Evolutionary conservation across 352 stramenopile species (phyloP).

Genomic region (Phytophthora capsici): DNA sequence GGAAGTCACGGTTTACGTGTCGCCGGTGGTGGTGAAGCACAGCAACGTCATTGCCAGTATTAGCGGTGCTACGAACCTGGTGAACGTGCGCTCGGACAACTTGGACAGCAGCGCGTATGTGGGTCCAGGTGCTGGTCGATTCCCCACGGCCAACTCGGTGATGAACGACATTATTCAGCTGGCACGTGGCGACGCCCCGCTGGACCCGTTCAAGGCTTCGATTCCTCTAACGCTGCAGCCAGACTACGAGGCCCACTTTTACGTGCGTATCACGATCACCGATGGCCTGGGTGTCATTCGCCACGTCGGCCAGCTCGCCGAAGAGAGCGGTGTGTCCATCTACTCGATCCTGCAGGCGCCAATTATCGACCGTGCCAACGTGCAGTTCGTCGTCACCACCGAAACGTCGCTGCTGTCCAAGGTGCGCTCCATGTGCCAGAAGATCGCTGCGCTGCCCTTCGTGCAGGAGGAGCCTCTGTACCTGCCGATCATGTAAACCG

Average conservation of each 20-base stretch:
- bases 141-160: conserved; percentile 96
- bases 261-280: conserved; percentile 94
- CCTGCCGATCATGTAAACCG: conserved; percentile 70
- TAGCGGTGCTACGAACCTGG: conserved; percentile 91
- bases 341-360: conserved; percentile 97
- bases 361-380: conserved; percentile 91
- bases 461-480: conserved; percentile 85
- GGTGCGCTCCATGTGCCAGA: conserved; percentile 89
- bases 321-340: conserved; percentile 96
- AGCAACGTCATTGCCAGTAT: conserved; percentile 91
- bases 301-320: conserved; percentile 93
- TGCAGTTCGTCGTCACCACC: conserved; percentile 97
- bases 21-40: conserved; percentile 91
- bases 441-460: conserved; percentile 90
- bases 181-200: conserved; percentile 82
- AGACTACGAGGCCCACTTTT: conserved; percentile 95
- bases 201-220: conserved; percentile 86
- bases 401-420: conserved; percentile 90
- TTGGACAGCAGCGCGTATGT: conserved; percentile 91
- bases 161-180: conserved; percentile 96
- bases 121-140: conserved; percentile 93
- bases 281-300: conserved; percentile 95
- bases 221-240: conserved; percentile 74
- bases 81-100: conserved; percentile 92
- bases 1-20: conserved; percentile 94